These are phyloP conservation scores for Parasitella parasitica DNA, from an alignment of 371 early-diverging fungal species.

Conservation along the genomic window DNA sequence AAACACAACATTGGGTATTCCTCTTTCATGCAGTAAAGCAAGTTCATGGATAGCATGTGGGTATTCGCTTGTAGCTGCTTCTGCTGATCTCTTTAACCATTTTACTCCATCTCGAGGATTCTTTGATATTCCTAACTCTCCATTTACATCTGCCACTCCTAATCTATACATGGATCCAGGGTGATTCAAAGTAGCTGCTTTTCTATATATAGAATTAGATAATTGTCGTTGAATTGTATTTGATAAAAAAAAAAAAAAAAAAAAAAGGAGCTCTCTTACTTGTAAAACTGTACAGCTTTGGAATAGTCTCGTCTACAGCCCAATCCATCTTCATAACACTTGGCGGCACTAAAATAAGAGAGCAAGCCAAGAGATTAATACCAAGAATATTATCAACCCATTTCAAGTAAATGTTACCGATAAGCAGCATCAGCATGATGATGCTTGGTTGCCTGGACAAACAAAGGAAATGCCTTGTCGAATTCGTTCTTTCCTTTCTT, in stretches of 20 bases:
- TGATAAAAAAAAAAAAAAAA: not conserved
- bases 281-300: slow-evolving; percentile 74
- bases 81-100: slow-evolving; percentile 78
- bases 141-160: slow-evolving; percentile 72
- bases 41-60: slow-evolving; percentile 83
- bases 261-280: slow-evolving; percentile 34
- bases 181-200: slow-evolving; percentile 72
- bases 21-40: slow-evolving; percentile 70
- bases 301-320: slow-evolving; percentile 62
- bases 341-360: slow-evolving; percentile 50
- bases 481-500: slow-evolving; percentile 66
- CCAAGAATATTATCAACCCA: not conserved
- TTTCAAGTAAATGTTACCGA: slow-evolving; percentile 22
- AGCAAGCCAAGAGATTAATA: not conserved
- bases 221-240: not conserved
- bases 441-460: slow-evolving; percentile 69
- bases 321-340: slow-evolving; percentile 70
- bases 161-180: slow-evolving; percentile 76
- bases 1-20: slow-evolving; percentile 71
- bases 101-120: slow-evolving; percentile 77
- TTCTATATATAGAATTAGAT: slow-evolving; percentile 36
- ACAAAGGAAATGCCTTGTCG: slow-evolving; percentile 70
- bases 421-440: slow-evolving; percentile 72
- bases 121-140: slow-evolving; percentile 63
- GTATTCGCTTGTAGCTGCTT: slow-evolving; percentile 72